Conservation (phyloP, 148 eudicot species). For the Salicornia ramosissima region DNA sequence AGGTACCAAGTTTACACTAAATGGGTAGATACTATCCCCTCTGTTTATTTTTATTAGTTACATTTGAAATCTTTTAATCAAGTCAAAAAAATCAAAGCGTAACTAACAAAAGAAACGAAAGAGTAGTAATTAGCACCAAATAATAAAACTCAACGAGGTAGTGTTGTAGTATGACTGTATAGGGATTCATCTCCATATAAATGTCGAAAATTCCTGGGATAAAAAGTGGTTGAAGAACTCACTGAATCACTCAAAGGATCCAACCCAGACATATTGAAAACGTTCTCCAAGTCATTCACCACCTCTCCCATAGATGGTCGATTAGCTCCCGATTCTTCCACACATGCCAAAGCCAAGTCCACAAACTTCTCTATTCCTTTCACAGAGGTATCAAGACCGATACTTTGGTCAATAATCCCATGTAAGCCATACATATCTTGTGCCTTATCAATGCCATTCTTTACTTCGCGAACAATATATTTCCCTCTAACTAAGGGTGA, state of each 20-base stretch:
- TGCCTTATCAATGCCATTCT: constrained; percentile 18
- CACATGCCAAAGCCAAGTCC: constrained; percentile 69
- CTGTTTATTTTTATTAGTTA: no score
- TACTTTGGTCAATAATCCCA: constrained; percentile 33
- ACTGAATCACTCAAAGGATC: constrained; percentile 26
- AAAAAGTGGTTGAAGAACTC: no score
- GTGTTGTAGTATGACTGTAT: no score
- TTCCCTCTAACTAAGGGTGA: constrained; percentile 76
- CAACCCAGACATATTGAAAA: constrained; percentile 23
- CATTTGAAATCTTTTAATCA: no score
- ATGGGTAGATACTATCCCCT: no score
- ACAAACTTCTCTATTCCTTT: constrained; percentile 36
- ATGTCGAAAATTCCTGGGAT: constrained; percentile 1
- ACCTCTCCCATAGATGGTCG: constrained; percentile 79
- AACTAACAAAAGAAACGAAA: no score
- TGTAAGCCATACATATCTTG: constrained; percentile 26
- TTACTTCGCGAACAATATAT: constrained; percentile 67
- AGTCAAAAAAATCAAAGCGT: no score
- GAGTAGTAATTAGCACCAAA: no score
- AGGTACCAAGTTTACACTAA: no score
- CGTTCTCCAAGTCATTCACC: constrained; percentile 58
- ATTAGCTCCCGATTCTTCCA: constrained; percentile 58
- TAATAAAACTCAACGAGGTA: no score
- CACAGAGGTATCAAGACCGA: constrained; percentile 33
- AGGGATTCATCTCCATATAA: constrained; percentile 23